A percentile compares a stretch with the other conserved stretches of the same genome.
Conservation (phyloP, 441 rosid species). For the Populus hybrid region DNA sequence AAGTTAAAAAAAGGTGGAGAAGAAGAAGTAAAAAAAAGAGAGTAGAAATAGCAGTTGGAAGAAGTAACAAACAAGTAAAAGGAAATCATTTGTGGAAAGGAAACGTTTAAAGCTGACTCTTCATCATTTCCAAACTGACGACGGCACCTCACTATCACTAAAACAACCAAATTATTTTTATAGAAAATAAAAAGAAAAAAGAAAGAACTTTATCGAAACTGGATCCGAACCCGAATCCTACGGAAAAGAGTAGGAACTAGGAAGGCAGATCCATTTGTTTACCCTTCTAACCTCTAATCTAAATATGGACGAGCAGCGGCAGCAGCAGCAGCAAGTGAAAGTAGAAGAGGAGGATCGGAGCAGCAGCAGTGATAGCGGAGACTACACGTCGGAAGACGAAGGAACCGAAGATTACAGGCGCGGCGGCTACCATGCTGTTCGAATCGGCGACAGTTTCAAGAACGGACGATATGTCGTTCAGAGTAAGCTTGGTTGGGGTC, state of each 20-base stretch:
- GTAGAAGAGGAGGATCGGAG: constrained; percentile 40
- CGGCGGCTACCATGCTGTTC: constrained; percentile 68
- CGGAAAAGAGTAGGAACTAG: neutral
- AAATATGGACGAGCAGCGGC: constrained; percentile 32
- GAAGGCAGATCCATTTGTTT: constrained; percentile 5
- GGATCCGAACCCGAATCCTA: neutral
- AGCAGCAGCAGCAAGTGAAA: constrained; percentile 12
- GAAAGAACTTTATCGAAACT: no score
- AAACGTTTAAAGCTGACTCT: neutral
- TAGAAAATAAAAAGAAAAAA: no score
- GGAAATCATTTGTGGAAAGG: neutral
- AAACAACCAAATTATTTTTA: neutral
- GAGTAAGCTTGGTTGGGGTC: constrained; percentile 74
- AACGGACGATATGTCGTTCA: constrained; percentile 63
- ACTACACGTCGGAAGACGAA: constrained; percentile 68
- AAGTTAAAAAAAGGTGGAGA: no score
- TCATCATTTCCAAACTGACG: constrained; percentile 6
- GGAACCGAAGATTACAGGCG: constrained; percentile 66
- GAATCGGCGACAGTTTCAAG: constrained; percentile 62
- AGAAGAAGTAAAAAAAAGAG: no score
- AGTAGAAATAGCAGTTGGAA: neutral
- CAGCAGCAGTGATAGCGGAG: constrained; percentile 39
- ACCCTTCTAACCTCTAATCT: neutral
- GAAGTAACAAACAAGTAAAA: neutral
- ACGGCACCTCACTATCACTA: constrained; percentile 2